Base-by-base conservation (phyloP, 1,139 yeast species). In the Hyphopichia pseudoburtonii region DNA sequence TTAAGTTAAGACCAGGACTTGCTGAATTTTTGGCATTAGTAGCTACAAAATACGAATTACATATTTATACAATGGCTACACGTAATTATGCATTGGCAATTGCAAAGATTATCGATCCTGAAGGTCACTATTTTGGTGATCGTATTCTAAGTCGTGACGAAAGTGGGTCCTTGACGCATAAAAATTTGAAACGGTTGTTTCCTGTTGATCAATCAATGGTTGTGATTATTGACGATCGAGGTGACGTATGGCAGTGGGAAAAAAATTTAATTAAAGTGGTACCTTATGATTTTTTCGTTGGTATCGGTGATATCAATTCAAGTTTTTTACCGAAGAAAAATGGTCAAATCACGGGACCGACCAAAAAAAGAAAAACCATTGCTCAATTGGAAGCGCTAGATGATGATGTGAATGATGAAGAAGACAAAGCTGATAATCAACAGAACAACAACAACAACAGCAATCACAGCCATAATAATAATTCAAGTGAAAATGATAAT, bases 241-340 rank as follows among this genome's bases (percentile, higher is more conserved):
- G 97, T 4, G 99, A 92, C 59, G 98, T 92, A 9, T 92, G 99
- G 99, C 88, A 86, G 55, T 92, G 98, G 98, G 87, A 89, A 47
- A 82, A 86, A 18, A 90, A 92, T 57, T 69, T 92, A 47, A 80
- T 92, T 42, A 88, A 90, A 57, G 98, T 92, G 8, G 86, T 89
- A 2, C 98, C 98, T 0, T 92, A 88, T 58, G 95, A 88, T 56
- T 94, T 92, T 53, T 94, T 94, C 52, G 95, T 89, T 30, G 97
- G 97, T 9, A 88, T 92, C 43, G 99, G 99, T 24, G 99, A 94
- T 67, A 94, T 94, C 52, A 94, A 94, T 56, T 87, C 96, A 17
- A 84, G 90, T 48, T 89, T 88, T 56, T 66, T 92, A 41, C 97
- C 98, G 0, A 82, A 86, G 50, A 88, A 85, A 48, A 78, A 73